Percentiles rank a stretch among this genome's conserved stretches.
Evolutionary conservation across 1,139 yeast species (phyloP).

Genomic region (Hyphopichia wangnamkhiaoensis): DNA sequence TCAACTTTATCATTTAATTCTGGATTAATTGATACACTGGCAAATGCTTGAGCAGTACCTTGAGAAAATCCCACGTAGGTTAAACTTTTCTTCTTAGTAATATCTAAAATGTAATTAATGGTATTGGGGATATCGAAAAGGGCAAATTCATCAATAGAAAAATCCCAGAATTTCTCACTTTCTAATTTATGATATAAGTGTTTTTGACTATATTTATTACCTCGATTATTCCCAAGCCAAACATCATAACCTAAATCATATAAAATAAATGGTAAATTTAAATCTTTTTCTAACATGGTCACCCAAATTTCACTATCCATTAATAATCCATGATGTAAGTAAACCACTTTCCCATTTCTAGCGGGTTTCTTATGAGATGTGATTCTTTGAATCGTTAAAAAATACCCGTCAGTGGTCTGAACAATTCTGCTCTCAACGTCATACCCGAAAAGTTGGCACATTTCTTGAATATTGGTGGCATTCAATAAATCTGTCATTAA

Average conservation of each 20-base stretch:
- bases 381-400: constrained; percentile 37
- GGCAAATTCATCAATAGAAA: constrained; percentile 50
- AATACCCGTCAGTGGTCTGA: constrained; percentile 39
- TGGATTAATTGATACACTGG: constrained; percentile 71
- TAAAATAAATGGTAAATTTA: constrained; percentile 72
- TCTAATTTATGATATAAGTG: constrained; percentile 41
- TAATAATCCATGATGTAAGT: constrained; percentile 86
- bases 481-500: constrained; percentile 35
- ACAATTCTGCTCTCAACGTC: constrained; percentile 40
- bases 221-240: constrained; percentile 91
- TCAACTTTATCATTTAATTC: constrained; percentile 68
- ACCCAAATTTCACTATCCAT: constrained; percentile 94
- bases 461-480: constrained; percentile 32
- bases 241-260: constrained; percentile 85
- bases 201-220: constrained; percentile 76
- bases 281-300: constrained; percentile 60
- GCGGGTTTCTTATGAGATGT: constrained; percentile 11
- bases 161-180: constrained; percentile 43
- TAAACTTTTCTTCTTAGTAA: constrained; percentile 34
- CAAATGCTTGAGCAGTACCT: constrained; percentile 91
- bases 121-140: constrained; percentile 48
- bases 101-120: constrained; percentile 36
- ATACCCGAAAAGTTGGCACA: constrained; percentile 42
- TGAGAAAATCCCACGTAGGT: constrained; percentile 86
- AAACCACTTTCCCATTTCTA: constrained; percentile 54